Conservation (phyloP, 768 basidiomycete genomes). For the Tricholoma matsutake region DNA sequence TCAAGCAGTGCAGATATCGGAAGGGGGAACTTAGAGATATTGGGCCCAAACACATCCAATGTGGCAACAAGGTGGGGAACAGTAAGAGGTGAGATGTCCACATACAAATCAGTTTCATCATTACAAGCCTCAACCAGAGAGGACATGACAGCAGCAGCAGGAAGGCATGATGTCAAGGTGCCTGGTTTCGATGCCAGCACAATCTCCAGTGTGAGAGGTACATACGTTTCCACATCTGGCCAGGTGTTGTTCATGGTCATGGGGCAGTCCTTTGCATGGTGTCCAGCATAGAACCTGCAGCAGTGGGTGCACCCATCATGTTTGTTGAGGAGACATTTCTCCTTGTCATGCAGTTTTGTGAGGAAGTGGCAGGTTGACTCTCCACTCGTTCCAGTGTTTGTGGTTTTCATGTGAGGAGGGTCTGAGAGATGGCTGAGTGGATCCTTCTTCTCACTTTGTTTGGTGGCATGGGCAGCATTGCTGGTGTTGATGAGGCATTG, state of each 20-base stretch:
- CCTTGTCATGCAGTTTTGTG: constrained; percentile 7
- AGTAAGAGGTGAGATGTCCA: neutral
- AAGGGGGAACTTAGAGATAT: constrained; percentile 3
- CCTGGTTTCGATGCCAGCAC: neutral
- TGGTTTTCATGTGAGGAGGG: neutral
- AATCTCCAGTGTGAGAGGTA: neutral
- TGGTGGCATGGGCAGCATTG: neutral
- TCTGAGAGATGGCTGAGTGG: neutral
- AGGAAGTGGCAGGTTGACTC: neutral
- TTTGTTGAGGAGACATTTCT: constrained; percentile 10
- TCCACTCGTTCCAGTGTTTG: neutral
- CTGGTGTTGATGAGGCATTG: neutral
- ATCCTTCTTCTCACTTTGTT: neutral
- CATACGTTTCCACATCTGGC: neutral
- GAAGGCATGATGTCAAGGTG: neutral
- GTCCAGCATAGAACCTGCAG: constrained; percentile 12
- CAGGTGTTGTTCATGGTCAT: neutral
- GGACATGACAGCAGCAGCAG: neutral
- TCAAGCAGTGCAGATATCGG: constrained; percentile 9
- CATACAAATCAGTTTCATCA: neutral
- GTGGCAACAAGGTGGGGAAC: neutral
- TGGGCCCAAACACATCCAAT: neutral
- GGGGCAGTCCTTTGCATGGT: neutral
- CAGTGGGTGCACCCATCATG: constrained; percentile 16
- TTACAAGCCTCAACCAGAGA: neutral